phyloP scores from a whole-genome alignment of 2,329 filamentous ascomycete genomes.

The Nemania abortiva region DNA sequence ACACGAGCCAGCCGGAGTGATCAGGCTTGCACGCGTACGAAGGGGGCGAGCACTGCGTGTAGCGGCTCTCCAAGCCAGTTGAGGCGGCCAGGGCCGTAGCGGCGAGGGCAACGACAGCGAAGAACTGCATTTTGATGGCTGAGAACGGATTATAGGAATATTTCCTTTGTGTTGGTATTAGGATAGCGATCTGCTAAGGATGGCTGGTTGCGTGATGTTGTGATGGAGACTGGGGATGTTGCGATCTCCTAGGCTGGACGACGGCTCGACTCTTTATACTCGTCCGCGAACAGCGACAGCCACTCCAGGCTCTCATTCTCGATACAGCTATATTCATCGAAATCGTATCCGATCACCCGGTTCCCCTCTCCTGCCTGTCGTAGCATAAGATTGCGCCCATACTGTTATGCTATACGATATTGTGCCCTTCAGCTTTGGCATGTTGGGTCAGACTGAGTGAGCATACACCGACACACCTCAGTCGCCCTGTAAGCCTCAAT shows the following conservation, averaged over 20 bases:
- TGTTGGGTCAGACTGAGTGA: slow-evolving; percentile 20
- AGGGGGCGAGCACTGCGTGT: slow-evolving; percentile 42
- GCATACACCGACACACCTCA: slow-evolving; percentile 10
- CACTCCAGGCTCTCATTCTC: not conserved
- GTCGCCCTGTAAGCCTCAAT: slow-evolving; percentile 13
- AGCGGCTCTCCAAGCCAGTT: slow-evolving; percentile 25
- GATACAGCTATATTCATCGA: not conserved
- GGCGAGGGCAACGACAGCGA: slow-evolving; percentile 40
- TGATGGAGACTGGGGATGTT: slow-evolving; percentile 29
- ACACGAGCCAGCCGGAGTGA: slow-evolving; percentile 49
- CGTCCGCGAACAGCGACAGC: not conserved
- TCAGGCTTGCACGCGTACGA: slow-evolving; percentile 48
- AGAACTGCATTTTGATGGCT: slow-evolving; percentile 46
- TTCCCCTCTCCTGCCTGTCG: not conserved
- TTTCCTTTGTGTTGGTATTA: not conserved
- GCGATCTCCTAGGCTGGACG: slow-evolving; percentile 16
- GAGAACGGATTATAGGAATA: not conserved
- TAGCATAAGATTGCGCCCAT: slow-evolving; percentile 6
- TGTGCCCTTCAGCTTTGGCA: slow-evolving; percentile 6
- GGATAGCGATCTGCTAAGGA: not conserved
- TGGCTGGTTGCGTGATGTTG: slow-evolving; percentile 18
- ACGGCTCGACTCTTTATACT: slow-evolving; percentile 28
- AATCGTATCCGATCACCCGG: not conserved
- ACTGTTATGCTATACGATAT: not conserved
- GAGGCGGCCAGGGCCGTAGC: slow-evolving; percentile 39